These are phyloP conservation scores for Lipomyces mesembrius DNA, from an alignment of 805 yeast species.

Conservation along the genomic window DNA sequence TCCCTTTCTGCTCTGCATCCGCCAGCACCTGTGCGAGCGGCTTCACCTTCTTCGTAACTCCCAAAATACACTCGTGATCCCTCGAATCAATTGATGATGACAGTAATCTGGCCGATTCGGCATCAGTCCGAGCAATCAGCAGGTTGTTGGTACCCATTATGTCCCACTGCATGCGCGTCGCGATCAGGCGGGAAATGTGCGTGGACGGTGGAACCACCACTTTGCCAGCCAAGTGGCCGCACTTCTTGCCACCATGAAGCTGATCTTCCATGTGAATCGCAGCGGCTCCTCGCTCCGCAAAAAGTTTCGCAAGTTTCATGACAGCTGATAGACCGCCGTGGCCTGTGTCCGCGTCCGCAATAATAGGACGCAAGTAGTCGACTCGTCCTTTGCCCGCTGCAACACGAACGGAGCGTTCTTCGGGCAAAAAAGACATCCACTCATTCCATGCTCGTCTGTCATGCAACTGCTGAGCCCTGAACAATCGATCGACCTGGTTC, in stretches of 20 bases:
- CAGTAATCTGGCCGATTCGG: constrained; percentile 58
- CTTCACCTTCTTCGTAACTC: constrained; percentile 47
- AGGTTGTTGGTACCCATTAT: constrained; percentile 63
- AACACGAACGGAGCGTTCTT: constrained; percentile 40
- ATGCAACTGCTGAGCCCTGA: constrained; percentile 62
- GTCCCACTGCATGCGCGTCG: constrained; percentile 68
- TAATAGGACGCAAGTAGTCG: constrained; percentile 65
- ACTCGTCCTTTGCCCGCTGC: constrained; percentile 42
- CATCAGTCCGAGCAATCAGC: constrained; percentile 65
- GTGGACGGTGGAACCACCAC: constrained; percentile 64
- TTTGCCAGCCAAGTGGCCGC: constrained; percentile 67
- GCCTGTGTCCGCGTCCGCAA: constrained; percentile 72
- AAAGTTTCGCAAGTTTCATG: constrained; percentile 66
- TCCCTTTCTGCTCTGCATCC: constrained; percentile 52
- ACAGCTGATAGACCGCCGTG: constrained; percentile 67
- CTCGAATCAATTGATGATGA: constrained; percentile 58
- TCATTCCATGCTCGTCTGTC: constrained; percentile 56
- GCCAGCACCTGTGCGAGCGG: constrained; percentile 55
- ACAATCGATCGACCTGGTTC: constrained; percentile 64
- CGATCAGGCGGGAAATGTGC: constrained; percentile 58
- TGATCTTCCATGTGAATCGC: constrained; percentile 70
- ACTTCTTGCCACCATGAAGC: constrained; percentile 66
- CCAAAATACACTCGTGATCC: constrained; percentile 62
- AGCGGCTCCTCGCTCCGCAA: constrained; percentile 70
- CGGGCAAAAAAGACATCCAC: constrained; percentile 44